These are phyloP conservation scores for Cucurbita pepo DNA, from an alignment of 306 rosid species.

Conservation along the genomic window DNA sequence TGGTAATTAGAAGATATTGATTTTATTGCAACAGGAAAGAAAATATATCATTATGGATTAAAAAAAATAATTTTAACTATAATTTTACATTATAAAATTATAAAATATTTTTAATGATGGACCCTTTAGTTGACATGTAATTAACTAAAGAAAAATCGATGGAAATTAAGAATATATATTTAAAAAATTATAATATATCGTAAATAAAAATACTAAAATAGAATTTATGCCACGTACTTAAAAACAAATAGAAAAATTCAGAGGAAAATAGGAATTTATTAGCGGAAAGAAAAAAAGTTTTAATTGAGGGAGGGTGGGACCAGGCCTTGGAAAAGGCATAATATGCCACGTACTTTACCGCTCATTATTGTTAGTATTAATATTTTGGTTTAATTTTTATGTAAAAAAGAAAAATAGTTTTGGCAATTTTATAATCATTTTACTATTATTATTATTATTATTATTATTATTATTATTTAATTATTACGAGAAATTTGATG, in stretches of 20 bases:
- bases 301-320: background rate
- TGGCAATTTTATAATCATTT: background rate
- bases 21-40: no score
- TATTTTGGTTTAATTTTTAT: background rate
- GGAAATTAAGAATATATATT: no score
- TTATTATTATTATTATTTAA: background rate
- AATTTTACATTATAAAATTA: no score
- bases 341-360: background rate
- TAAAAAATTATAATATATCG: no score
- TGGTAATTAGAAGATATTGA: no score
- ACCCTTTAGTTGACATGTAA: no score
- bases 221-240: background rate
- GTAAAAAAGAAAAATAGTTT: background rate
- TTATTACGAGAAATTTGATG: conserved; percentile 2
- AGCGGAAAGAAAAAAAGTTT: background rate
- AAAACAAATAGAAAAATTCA: background rate
- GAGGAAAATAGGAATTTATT: background rate
- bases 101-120: no score
- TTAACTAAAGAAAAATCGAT: no score
- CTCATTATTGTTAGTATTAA: background rate
- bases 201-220: background rate
- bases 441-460: background rate
- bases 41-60: no score
- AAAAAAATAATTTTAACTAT: no score
- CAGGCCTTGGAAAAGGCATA: background rate